These are phyloP conservation scores for Dryadomyces quercivorus DNA, from an alignment of 2,329 filamentous ascomycete genomes.

Conservation along the genomic window DNA sequence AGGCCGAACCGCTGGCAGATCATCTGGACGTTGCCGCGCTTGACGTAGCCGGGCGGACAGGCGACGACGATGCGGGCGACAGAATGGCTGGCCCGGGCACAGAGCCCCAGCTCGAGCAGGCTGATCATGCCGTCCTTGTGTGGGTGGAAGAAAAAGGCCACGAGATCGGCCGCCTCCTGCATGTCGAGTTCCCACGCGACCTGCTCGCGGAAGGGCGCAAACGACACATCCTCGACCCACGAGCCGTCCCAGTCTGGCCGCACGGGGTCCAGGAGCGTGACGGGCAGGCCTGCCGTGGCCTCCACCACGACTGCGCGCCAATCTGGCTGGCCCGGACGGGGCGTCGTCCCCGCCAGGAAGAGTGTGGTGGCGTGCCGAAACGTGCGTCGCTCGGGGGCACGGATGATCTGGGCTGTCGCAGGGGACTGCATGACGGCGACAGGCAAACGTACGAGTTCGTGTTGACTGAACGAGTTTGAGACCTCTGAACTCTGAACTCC, in stretches of 20 bases:
- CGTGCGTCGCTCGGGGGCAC: constrained; percentile 14
- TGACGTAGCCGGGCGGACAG: constrained; percentile 38
- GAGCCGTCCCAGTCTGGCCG: constrained; percentile 42
- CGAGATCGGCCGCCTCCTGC: constrained; percentile 37
- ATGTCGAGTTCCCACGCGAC: constrained; percentile 49
- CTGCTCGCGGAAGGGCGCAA: constrained; percentile 37
- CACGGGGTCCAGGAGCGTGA: constrained; percentile 46
- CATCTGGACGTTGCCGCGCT: constrained; percentile 48
- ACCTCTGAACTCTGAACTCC: too few species aligned
- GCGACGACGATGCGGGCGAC: constrained; percentile 40
- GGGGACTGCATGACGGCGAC: not conserved
- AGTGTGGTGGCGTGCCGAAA: constrained; percentile 21
- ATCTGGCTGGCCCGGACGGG: constrained; percentile 21
- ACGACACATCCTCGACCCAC: constrained; percentile 36
- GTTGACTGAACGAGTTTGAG: too few species aligned
- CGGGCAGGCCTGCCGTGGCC: constrained; percentile 27
- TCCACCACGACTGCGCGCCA: constrained; percentile 37
- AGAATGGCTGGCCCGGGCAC: constrained; percentile 15
- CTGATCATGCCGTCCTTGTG: constrained; percentile 42
- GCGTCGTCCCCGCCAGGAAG: constrained; percentile 48
- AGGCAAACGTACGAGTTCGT: not conserved
- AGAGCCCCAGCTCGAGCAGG: constrained; percentile 48
- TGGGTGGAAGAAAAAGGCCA: constrained; percentile 45
- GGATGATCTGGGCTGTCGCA: constrained; percentile 16
- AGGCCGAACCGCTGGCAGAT: constrained; percentile 38